These are phyloP conservation scores for Talaromyces sp. DNA, from an alignment of 2,329 filamentous ascomycete species.

Conservation along the genomic window DNA sequence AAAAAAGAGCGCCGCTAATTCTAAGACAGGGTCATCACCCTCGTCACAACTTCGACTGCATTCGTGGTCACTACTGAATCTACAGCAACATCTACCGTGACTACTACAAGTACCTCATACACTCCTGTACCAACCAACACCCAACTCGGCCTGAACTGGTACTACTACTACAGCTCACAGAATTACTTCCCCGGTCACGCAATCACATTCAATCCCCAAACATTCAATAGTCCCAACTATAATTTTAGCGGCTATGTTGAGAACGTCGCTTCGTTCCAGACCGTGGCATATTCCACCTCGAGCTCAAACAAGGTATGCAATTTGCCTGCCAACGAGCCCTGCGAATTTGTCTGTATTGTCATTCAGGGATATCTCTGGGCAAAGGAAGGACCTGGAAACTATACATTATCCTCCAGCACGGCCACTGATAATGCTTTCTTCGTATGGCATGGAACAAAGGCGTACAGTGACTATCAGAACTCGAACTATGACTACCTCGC, in stretches of 20 bases:
- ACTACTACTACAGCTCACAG: conserved; percentile 11
- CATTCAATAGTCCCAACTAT: conserved; percentile 14
- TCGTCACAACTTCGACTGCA: not conserved
- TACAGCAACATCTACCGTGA: conserved; percentile 1
- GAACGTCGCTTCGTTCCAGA: conserved; percentile 7
- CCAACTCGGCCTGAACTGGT: conserved; percentile 10
- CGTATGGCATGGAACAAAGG: conserved; percentile 14
- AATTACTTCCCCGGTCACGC: not conserved
- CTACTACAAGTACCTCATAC: conserved; percentile 6
- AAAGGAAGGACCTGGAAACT: conserved; percentile 6
- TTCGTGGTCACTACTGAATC: conserved; percentile 2
- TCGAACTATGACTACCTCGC: conserved; percentile 16
- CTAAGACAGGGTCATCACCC: not conserved
- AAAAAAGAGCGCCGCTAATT: not conserved
- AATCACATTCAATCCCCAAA: not conserved
- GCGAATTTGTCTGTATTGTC: conserved; percentile 2
- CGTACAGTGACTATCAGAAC: conserved; percentile 15
- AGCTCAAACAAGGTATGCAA: not conserved
- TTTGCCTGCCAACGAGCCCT: not conserved
- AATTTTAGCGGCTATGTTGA: conserved; percentile 16
- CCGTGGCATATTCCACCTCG: not conserved
- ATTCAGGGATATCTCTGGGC: conserved; percentile 16
- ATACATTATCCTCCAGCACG: not conserved
- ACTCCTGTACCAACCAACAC: conserved; percentile 12
- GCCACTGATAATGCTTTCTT: conserved; percentile 14